A percentile compares a stretch with the other conserved stretches of the same genome.
phyloP scores from a whole-genome alignment of 225 moss, liverwort and hornwort species.

The Pseudoscleropodium purum region DNA sequence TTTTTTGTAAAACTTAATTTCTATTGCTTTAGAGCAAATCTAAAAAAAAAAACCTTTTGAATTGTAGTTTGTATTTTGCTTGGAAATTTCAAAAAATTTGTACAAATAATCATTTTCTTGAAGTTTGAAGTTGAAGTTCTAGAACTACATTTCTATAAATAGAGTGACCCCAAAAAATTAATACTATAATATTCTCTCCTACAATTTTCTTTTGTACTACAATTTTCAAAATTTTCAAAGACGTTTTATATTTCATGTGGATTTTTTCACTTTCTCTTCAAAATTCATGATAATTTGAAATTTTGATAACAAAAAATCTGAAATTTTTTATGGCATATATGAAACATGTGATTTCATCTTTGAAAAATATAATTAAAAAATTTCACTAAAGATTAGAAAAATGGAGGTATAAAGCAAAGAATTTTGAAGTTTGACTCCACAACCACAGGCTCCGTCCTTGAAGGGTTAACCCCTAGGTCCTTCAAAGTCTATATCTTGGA shows the following conservation, averaged over 20 bases:
- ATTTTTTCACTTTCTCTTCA: not conserved
- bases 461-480: not conserved
- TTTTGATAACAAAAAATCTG: not conserved
- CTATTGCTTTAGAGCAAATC: not conserved
- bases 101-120: not conserved
- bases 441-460: not conserved
- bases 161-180: too few relatives aligned
- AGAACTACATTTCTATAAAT: not conserved
- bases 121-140: not conserved
- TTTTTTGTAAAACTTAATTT: not conserved
- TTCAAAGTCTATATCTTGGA: rapidly evolving
- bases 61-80: not conserved
- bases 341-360: not conserved
- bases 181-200: not conserved
- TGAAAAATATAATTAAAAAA: not conserved
- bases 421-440: not conserved
- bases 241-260: not conserved
- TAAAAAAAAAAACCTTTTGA: not conserved
- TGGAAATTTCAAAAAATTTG: not conserved
- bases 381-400: not conserved
- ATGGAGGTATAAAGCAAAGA: rapidly evolving
- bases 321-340: too few relatives aligned
- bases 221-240: not conserved
- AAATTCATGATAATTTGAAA: not conserved
- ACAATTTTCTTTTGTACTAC: not conserved